Conservation (phyloP, 805 yeast species). For the Lipomyces japonicus region DNA sequence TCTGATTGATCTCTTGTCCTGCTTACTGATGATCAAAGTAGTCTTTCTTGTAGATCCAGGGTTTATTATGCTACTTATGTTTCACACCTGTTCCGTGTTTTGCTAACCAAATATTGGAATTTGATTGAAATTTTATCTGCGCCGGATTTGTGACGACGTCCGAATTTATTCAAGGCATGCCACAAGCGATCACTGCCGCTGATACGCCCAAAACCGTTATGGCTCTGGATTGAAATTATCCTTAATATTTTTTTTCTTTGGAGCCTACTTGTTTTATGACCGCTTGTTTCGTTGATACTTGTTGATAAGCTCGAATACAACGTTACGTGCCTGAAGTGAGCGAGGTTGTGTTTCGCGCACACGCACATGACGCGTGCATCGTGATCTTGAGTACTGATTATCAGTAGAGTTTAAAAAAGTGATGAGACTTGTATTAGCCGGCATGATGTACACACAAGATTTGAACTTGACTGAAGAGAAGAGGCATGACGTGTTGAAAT, state of each 20-base stretch:
- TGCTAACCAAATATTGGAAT: conserved; percentile 35
- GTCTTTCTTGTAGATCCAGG: conserved; percentile 13
- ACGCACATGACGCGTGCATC: conserved; percentile 37
- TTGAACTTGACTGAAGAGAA: conserved; percentile 29
- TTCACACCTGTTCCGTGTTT: conserved; percentile 31
- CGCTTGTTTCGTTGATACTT: conserved; percentile 32
- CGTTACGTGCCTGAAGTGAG: conserved; percentile 32
- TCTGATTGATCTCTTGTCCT: conserved; percentile 4
- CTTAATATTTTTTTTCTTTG: conserved; percentile 37
- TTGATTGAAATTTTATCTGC: conserved; percentile 32
- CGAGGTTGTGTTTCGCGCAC: conserved; percentile 35
- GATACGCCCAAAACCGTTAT: conserved; percentile 31
- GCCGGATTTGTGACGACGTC: conserved; percentile 28
- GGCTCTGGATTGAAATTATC: conserved; percentile 30
- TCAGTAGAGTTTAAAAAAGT: conserved; percentile 35
- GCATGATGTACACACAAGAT: conserved; percentile 29
- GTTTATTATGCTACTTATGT: conserved; percentile 21
- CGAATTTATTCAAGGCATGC: conserved; percentile 28
- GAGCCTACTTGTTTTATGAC: conserved; percentile 33
- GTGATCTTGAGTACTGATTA: conserved; percentile 35
- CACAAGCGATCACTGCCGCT: conserved; percentile 33
- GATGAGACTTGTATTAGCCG: conserved; percentile 34
- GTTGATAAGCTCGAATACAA: conserved; percentile 32
- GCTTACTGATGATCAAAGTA: conserved; percentile 2
- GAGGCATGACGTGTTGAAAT: conserved; percentile 33